Base-by-base conservation (phyloP, 1,139 yeast genomes). In the Saccharomyces pastorianus region DNA sequence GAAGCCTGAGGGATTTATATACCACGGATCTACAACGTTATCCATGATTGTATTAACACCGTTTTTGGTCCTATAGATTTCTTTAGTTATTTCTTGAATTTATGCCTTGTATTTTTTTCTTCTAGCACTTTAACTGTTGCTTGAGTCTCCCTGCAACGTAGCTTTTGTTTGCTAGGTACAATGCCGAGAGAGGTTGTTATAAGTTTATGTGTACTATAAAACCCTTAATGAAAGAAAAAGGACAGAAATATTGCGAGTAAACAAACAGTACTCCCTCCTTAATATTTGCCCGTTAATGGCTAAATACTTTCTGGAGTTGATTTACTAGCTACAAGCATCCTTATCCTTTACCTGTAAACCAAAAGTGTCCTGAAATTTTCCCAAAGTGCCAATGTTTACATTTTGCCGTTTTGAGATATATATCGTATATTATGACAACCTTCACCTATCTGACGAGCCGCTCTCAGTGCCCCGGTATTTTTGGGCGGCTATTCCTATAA, bases 1-100 rank as follows among this genome's bases (percentile, higher is more conserved):
- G 47, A 56, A 42, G 38, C 55, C 59, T 29, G 59, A 53, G n/a
- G 59, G 56, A 48, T 53, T 47, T 51, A 56, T 53, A 50, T 56
- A 53, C 59, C 59, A 56, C 26, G 56, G 56, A 48, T 51, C 55
- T 48, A 51, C 53, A 46, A 51, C 55, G 32, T 55, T 51, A 32
- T 56, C 55, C 59, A 56, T 56, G 26, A 31, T 44, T 42, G 6
- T 25, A 47, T 4, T 17, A 23, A 14, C 25, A 9, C 32, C 6
- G 26, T 38, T 38, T 9, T 20, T 38, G 11, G 7, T 17, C 25
- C 11, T 38, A 20, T 6, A 2, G 11, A 9, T 11, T 11, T 38
- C 9, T 11, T 38, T 38, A 20, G 9, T 38, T 38, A 17, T 38
- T 9, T 4, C n/a, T 20, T 6, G 25, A 17, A 23, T 9, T 9